These are phyloP conservation scores for Hordeum pubiflorum DNA, from an alignment of 202 grass and related monocot genomes.

Conservation along the genomic window DNA sequence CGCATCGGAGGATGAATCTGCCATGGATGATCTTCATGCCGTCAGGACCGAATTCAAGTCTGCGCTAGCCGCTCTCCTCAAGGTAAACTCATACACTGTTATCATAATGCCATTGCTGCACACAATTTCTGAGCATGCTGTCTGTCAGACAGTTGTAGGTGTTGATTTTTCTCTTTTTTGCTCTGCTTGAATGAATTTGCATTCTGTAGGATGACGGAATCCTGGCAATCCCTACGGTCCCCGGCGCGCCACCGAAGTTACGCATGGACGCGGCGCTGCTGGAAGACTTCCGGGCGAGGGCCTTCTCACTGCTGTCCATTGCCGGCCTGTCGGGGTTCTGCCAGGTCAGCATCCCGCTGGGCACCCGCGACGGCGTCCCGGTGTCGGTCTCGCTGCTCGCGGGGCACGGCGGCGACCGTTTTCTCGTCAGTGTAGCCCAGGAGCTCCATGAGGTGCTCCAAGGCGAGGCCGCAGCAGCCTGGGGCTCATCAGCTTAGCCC, in stretches of 20 bases:
- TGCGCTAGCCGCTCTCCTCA: conserved; percentile 27
- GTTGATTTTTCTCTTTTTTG: neutral
- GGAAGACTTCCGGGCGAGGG: conserved; percentile 50
- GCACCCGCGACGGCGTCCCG: conserved; percentile 40
- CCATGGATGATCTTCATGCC: conserved; percentile 33
- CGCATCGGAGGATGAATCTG: conserved; percentile 24
- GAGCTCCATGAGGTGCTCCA: conserved; percentile 45
- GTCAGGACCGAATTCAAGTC: conserved; percentile 53
- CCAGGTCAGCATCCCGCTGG: conserved; percentile 75
- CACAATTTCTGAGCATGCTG: neutral
- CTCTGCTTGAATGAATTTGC: neutral
- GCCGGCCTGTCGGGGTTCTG: conserved; percentile 79
- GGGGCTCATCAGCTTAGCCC: conserved; percentile 13
- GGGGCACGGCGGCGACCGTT: conserved; percentile 47
- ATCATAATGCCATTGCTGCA: neutral
- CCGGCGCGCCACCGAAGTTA: conserved; percentile 66
- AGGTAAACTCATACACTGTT: neutral
- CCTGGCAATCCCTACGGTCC: conserved; percentile 80
- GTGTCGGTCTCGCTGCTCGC: conserved; percentile 76
- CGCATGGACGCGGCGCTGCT: conserved; percentile 38
- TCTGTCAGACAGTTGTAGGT: neutral
- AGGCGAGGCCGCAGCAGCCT: conserved; percentile 41
- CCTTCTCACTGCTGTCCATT: conserved; percentile 79
- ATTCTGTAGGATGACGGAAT: conserved; percentile 44
- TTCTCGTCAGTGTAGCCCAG: conserved; percentile 43